Evolutionary conservation across 2,329 filamentous ascomycete species (phyloP).

Genomic region (Fusarium sp.): DNA sequence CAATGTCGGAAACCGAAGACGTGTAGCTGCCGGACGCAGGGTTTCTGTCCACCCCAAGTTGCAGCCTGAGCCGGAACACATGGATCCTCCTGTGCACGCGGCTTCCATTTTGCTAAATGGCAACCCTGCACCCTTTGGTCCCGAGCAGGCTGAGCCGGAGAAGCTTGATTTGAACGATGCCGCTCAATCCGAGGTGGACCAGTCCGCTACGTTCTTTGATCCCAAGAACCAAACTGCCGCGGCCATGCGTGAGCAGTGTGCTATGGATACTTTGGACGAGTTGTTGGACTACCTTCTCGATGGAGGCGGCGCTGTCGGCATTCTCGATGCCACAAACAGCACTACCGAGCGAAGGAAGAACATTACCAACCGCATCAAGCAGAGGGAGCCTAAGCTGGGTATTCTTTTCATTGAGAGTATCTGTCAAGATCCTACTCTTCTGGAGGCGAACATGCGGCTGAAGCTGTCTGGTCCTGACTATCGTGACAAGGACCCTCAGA

Average conservation of each 20-base stretch:
- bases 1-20: constrained; percentile 93
- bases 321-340: constrained; percentile 97
- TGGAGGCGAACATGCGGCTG: constrained; percentile 96
- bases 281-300: constrained; percentile 88
- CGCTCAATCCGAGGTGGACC: constrained; percentile 72
- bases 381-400: constrained; percentile 86
- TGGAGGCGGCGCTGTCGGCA: constrained; percentile 87
- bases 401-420: constrained; percentile 96
- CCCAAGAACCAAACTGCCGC: constrained; percentile 86
- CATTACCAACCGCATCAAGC: constrained; percentile 84
- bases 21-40: constrained; percentile 76
- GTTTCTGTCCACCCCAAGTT: constrained; percentile 51
- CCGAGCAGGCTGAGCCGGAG: constrained; percentile 54
- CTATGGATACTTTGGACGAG: constrained; percentile 92
- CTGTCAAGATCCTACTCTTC: constrained; percentile 83
- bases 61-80: constrained; percentile 51
- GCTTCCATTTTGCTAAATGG: constrained; percentile 71
- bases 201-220: constrained; percentile 94
- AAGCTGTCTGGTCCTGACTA: constrained; percentile 98
- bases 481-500: constrained; percentile 87
- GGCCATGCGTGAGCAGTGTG: constrained; percentile 88
- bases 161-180: constrained; percentile 51
- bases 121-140: constrained; percentile 52
- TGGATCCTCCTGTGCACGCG: constrained; percentile 62
- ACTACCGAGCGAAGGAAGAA: constrained; percentile 86